These are phyloP conservation scores for Plasmodium coatneyi DNA, from an alignment of 169 alveolate genomes.

Conservation along the genomic window DNA sequence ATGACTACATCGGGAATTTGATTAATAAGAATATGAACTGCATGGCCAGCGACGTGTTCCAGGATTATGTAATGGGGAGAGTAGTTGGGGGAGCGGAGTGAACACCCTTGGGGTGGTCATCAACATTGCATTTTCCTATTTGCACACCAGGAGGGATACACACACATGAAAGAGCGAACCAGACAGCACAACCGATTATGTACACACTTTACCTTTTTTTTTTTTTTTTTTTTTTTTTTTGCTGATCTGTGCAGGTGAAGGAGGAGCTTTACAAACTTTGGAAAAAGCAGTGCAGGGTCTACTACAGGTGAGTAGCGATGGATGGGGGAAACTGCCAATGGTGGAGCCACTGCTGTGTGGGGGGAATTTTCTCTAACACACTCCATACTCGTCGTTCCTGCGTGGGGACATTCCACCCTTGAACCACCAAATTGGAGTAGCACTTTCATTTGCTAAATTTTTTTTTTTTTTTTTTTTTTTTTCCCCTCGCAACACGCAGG, in stretches of 20 bases:
- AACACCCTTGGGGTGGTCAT: background rate
- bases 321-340: background rate
- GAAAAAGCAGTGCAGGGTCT: slow-evolving; percentile 62
- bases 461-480: background rate
- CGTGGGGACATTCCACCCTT: background rate
- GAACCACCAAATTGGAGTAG: background rate
- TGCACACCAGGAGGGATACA: too few relatives aligned
- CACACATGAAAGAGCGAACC: background rate
- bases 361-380: background rate
- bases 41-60: slow-evolving; percentile 68
- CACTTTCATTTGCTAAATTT: background rate
- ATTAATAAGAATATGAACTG: slow-evolving; percentile 58
- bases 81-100: too few relatives aligned
- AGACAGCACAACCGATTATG: background rate
- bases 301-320: slow-evolving; percentile 51
- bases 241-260: slow-evolving; percentile 21
- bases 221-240: background rate
- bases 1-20: slow-evolving; percentile 37
- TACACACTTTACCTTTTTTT: background rate
- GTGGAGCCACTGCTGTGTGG: background rate
- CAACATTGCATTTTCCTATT: background rate
- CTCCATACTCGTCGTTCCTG: background rate
- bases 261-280: slow-evolving; percentile 62
- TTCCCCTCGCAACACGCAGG: background rate
- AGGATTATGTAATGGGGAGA: slow-evolving; percentile 31